Evolutionary conservation across 2,329 filamentous ascomycete genomes (phyloP).

Genomic region (Ceratocystis colombiana): DNA sequence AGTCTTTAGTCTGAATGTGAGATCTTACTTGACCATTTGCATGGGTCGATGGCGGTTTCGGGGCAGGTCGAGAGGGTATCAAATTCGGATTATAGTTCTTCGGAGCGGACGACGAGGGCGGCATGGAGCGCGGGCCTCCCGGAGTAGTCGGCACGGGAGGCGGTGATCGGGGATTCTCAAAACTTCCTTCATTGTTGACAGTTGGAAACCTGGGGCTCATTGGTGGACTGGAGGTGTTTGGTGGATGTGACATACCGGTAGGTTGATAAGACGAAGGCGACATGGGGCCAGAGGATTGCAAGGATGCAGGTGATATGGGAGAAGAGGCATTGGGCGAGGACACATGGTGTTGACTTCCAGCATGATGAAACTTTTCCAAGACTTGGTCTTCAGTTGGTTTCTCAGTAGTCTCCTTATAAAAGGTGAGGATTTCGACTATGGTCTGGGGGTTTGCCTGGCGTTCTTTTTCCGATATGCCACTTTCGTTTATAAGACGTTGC

Average conservation of each 20-base stretch:
- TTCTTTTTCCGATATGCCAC: conserved; percentile 91
- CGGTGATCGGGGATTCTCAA: conserved; percentile 89
- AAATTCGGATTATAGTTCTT: conserved; percentile 46
- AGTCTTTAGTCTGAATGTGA: conserved; percentile 50
- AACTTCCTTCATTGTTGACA: conserved; percentile 81
- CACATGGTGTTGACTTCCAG: conserved; percentile 38
- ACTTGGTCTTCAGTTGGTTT: conserved; percentile 71
- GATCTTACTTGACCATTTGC: conserved; percentile 42
- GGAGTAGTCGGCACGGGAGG: conserved; percentile 62
- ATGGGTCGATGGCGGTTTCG: conserved; percentile 62
- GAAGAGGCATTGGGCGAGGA: conserved; percentile 35
- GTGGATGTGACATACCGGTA: conserved; percentile 42
- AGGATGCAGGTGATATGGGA: conserved; percentile 38
- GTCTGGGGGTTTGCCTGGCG: conserved; percentile 92
- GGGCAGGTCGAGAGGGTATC: conserved; percentile 74
- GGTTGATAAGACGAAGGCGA: conserved; percentile 46
- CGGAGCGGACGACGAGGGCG: conserved; percentile 29
- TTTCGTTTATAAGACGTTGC: conserved; percentile 91
- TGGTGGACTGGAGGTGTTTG: conserved; percentile 61
- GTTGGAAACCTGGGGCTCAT: conserved; percentile 75
- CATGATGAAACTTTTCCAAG: conserved; percentile 93
- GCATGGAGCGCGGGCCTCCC: conserved; percentile 33
- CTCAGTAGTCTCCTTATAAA: conserved; percentile 91
- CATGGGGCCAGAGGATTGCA: conserved; percentile 35
- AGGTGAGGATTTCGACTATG: conserved; percentile 88